Conservation (phyloP, 306 rosid genomes). For the Trifolium subterraneum region DNA sequence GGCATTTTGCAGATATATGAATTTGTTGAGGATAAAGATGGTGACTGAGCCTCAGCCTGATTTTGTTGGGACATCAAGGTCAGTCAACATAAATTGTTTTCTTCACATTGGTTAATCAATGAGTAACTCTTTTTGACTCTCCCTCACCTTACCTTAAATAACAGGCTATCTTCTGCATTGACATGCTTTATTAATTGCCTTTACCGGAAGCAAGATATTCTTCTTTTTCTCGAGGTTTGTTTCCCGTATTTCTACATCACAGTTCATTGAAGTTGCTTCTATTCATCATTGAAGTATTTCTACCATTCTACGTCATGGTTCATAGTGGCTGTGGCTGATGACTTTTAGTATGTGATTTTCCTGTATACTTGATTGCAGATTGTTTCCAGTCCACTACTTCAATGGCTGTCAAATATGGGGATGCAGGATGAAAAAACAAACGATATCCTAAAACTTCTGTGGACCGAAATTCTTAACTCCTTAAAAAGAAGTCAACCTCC, state of each 20-base stretch:
- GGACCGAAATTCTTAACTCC: constrained; percentile 66
- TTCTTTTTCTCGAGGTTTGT: constrained; percentile 58
- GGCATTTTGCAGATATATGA: constrained; percentile 62
- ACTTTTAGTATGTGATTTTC: constrained; percentile 26
- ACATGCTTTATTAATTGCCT: constrained; percentile 62
- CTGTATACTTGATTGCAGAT: constrained; percentile 51
- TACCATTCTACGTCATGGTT: neutral
- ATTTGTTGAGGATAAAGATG: constrained; percentile 51
- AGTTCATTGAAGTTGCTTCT: constrained; percentile 13
- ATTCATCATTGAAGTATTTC: constrained; percentile 4
- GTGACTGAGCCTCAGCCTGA: constrained; percentile 45
- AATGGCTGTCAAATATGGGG: constrained; percentile 64
- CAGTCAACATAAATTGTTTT: constrained; percentile 41
- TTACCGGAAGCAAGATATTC: constrained; percentile 68
- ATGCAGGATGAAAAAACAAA: constrained; percentile 52
- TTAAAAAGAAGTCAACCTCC: constrained; percentile 66
- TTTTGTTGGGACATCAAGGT: constrained; percentile 59
- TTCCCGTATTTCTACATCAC: constrained; percentile 26
- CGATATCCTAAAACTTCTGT: constrained; percentile 56
- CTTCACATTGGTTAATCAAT: constrained; percentile 38
- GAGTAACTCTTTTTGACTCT: constrained; percentile 36
- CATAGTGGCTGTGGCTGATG: constrained; percentile 3
- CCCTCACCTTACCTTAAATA: constrained; percentile 38
- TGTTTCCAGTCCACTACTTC: constrained; percentile 63
- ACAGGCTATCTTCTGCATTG: constrained; percentile 68